phyloP scores from a whole-genome alignment of 331 rosid genomes.

The Dryas integrifolia region DNA sequence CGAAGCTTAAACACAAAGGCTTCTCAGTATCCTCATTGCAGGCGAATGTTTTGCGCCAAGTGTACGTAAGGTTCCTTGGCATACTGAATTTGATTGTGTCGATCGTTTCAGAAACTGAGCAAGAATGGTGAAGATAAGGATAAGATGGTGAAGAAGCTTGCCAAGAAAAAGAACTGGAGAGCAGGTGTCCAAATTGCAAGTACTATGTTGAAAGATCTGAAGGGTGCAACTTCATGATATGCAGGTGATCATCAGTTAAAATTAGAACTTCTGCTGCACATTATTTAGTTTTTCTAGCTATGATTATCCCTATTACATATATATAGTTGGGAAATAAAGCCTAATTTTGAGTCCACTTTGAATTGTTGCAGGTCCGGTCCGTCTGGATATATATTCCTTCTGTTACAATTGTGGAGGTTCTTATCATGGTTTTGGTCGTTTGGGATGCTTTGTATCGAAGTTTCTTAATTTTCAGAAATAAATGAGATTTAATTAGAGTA shows the following conservation, averaged over 20 bases:
- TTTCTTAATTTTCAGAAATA: too few species aligned
- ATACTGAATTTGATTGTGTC: not conserved
- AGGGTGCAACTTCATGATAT: conserved; percentile 26
- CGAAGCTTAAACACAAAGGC: not conserved
- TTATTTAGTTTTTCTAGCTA: not conserved
- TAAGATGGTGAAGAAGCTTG: conserved; percentile 12
- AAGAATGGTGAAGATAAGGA: not conserved
- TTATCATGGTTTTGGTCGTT: too few species aligned
- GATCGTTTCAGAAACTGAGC: not conserved
- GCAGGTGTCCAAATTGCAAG: conserved; percentile 32
- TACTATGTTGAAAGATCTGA: conserved; percentile 25
- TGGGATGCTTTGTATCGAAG: too few species aligned
- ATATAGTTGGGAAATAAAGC: too few species aligned
- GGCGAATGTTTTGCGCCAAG: not conserved
- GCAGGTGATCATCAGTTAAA: conserved; percentile 9
- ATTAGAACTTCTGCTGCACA: too few species aligned
- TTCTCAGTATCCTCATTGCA: conserved; percentile 7
- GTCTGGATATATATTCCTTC: too few species aligned
- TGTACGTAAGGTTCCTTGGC: conserved; percentile 17
- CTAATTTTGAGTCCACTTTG: too few species aligned
- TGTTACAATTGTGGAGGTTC: too few species aligned
- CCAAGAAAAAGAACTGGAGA: conserved; percentile 26
- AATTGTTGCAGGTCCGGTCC: too few species aligned
- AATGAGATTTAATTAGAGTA: too few species aligned
- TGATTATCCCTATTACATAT: not conserved